A percentile compares a stretch with the other conserved stretches of the same genome.
These are phyloP conservation scores for Penicillium sp. DNA, from an alignment of 2,329 filamentous ascomycete genomes.

Conservation along the genomic window DNA sequence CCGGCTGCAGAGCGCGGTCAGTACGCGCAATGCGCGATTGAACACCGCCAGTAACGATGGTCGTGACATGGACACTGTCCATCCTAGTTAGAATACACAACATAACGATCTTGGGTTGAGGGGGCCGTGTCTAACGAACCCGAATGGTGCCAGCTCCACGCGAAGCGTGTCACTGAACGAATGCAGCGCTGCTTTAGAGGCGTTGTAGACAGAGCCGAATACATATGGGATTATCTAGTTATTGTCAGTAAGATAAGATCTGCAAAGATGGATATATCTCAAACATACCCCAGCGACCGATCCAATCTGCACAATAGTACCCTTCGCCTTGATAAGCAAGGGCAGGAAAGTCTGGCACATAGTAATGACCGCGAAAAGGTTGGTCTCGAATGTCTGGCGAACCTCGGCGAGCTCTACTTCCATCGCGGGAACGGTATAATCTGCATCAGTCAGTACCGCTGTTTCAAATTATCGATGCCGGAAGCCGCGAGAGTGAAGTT, in stretches of 20 bases:
- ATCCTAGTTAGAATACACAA: not conserved
- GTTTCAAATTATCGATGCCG: too few relatives aligned
- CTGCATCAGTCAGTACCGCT: slow-evolving; percentile 19
- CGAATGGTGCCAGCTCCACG: slow-evolving; percentile 48
- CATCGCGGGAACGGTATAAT: slow-evolving; percentile 51
- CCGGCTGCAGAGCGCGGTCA: slow-evolving; percentile 40
- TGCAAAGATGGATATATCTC: not conserved
- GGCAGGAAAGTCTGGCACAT: slow-evolving; percentile 52
- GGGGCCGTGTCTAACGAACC: slow-evolving; percentile 21
- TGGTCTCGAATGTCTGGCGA: slow-evolving; percentile 44
- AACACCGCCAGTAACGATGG: slow-evolving; percentile 53
- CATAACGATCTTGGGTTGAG: not conserved
- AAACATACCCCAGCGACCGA: slow-evolving; percentile 35
- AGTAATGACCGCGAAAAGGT: slow-evolving; percentile 50
- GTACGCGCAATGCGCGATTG: slow-evolving; percentile 51
- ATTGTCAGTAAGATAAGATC: not conserved
- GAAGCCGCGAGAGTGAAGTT: not conserved
- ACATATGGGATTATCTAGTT: slow-evolving; percentile 36
- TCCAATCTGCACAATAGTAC: slow-evolving; percentile 40
- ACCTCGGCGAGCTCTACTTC: slow-evolving; percentile 46
- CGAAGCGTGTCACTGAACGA: slow-evolving; percentile 51
- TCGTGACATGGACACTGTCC: slow-evolving; percentile 43
- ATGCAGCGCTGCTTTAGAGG: slow-evolving; percentile 53
- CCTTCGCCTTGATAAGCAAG: slow-evolving; percentile 41
- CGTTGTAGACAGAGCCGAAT: slow-evolving; percentile 47